Conservation (phyloP, 2,329 filamentous ascomycete species). For the Huntiella abstrusa region DNA sequence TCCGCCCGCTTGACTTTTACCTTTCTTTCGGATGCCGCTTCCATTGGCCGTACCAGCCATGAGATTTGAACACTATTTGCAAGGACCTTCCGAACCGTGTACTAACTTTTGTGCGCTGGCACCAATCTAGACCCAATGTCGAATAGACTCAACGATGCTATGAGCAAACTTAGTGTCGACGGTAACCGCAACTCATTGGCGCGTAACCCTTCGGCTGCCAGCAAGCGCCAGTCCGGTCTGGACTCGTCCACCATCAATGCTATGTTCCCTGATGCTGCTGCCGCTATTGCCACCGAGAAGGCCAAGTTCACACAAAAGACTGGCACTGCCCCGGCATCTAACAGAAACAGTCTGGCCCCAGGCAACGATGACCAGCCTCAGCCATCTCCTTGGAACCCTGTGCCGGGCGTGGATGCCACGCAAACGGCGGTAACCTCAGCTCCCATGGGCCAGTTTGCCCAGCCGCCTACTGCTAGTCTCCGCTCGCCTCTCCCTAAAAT, state of each 20-base stretch:
- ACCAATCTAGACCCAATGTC: constrained; percentile 73
- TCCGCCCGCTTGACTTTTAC: too few species aligned
- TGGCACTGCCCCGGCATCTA: constrained; percentile 73
- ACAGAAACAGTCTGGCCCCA: constrained; percentile 60
- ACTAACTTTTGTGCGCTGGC: constrained; percentile 8
- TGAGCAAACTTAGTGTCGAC: constrained; percentile 84
- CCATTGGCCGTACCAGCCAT: not conserved
- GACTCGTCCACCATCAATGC: constrained; percentile 88
- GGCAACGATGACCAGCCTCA: constrained; percentile 41
- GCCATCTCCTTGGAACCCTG: constrained; percentile 57
- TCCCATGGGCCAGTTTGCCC: constrained; percentile 88
- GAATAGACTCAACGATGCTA: constrained; percentile 83
- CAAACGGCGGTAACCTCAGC: constrained; percentile 64
- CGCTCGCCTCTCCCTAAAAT: constrained; percentile 57
- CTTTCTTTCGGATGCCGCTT: not conserved
- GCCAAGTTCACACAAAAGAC: constrained; percentile 94
- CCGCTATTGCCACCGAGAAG: constrained; percentile 96
- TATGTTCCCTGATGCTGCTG: constrained; percentile 97
- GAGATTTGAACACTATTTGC: not conserved
- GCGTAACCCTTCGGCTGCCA: constrained; percentile 56
- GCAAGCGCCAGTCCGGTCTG: constrained; percentile 83
- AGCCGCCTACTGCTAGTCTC: constrained; percentile 55
- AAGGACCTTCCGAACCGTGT: too few species aligned
- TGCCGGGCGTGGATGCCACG: constrained; percentile 28
- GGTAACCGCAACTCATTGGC: constrained; percentile 71